Evolutionary conservation across 75 land plant genomes (phyloP), one percentile per base, ranked within the genome.

Genomic region (Cunninghamia lanceolata): DNA sequence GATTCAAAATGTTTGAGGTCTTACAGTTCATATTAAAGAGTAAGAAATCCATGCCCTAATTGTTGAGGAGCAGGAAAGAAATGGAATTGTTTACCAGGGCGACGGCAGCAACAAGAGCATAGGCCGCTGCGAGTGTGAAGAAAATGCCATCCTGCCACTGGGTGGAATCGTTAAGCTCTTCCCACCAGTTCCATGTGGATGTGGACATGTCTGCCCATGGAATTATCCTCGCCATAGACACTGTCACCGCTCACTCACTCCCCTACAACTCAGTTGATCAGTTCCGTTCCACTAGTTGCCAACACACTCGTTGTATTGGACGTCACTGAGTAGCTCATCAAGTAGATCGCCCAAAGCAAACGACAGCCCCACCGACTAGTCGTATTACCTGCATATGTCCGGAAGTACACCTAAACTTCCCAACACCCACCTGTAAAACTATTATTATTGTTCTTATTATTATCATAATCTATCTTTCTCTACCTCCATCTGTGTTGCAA

Each of bases 101-200:
- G 76, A 95, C 90, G 42, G 89, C 45, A 45, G 97, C 92, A 84
- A 96, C 95, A 36, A 95, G 92, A 43, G 94, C 94, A 82, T 95
- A 96, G 15, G 94, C 95, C 52, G 88, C 95, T 46, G 89, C 92
- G 54, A 96, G 96, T 50, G 91, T 76, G 87, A 78, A 94, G 90
- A 96, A 96, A 85, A 96, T 91, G 82, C 93, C 92, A n/a, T 96
- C 96, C 90, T 96, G 98, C 94, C 94, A 96, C 28, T 70, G 40
- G n/a, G 54, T 52, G 3, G 96, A 95, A 1, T 91, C 92, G 75
- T 95, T 94, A 84, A 96, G 85, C 79, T 91, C 88, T n/a, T 88
- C 82, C 96, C 96, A 96, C 96, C 98, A 94, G 66, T 87, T 86
- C 15, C 73, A 32, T 71, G 28, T 63, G 28, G 68, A 63, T 63